These are phyloP conservation scores for Conticribra guillardii DNA, from an alignment of 108 stramenopile species.

Conservation along the genomic window DNA sequence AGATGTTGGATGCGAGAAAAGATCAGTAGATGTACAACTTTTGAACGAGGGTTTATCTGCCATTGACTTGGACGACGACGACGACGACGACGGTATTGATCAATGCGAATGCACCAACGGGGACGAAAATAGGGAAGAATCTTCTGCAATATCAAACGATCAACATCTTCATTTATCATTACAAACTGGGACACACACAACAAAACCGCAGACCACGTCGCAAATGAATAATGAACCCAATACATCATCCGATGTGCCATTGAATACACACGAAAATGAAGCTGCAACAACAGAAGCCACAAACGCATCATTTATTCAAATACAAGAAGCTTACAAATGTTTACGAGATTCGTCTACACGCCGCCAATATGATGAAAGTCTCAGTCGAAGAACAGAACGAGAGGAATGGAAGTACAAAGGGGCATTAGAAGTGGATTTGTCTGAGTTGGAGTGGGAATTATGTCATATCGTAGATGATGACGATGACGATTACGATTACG, in stretches of 20 bases:
- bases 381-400: constrained; percentile 43
- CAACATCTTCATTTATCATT: too few species aligned
- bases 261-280: constrained; percentile 26
- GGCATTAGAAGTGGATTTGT: constrained; percentile 48
- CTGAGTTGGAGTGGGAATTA: constrained; percentile 60
- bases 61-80: constrained; percentile 44
- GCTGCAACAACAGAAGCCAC: constrained; percentile 4
- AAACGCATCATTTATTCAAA: constrained; percentile 48
- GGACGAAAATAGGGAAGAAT: not conserved
- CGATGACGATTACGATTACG: constrained; percentile 1
- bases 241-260: too few species aligned
- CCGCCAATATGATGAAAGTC: constrained; percentile 57
- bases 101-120: not conserved
- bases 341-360: constrained; percentile 59
- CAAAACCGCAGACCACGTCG: too few species aligned
- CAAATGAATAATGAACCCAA: too few species aligned
- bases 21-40: not conserved
- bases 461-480: constrained; percentile 37
- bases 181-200: too few species aligned
- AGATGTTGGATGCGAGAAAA: not conserved
- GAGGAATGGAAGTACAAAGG: constrained; percentile 35
- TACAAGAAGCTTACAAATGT: constrained; percentile 75
- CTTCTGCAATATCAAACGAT: constrained; percentile 4
- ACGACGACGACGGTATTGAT: constrained; percentile 12
- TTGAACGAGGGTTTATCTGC: constrained; percentile 11